Evolutionary conservation across 163 green algal genomes (phyloP), one percentile per base, ranked within the genome.

Genomic region (Prototheca cutis): DNA sequence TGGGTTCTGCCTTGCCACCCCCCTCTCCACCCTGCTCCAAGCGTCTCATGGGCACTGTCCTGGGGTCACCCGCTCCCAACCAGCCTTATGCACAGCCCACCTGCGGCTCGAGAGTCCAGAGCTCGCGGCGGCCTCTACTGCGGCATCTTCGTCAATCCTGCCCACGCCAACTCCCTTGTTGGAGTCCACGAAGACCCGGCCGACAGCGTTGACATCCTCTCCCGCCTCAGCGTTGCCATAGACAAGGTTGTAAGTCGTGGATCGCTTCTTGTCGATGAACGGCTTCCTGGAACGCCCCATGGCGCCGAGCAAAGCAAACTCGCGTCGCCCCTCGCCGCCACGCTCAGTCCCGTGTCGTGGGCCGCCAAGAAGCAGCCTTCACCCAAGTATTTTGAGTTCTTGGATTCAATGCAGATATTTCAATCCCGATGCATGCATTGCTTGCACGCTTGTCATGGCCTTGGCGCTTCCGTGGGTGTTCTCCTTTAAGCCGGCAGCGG

Each of bases 241-340:
- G 4, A 95, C 71, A 1, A 96, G 70, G 18, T 53, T 81, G 70
- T 89, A 96, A 2, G 89, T 94, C 0, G 63, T 78, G 0, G 89
- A 63, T 4, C 71, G 74, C 48, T 86, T 90, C 70, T 95, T 96
- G 72, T 97, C 79, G 28, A 97, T 92, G 56, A 94, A 97, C 0
- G 80, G 51, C 59, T 80, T 91, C 40, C 77, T 84, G 60, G 86
- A 87, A 4, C 74, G 10, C 10, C 42, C 42, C 42, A 51, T 51
- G 42, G 10, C 25, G 42, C 18, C 10, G 13, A 8, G 10, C 42
- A n/a, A n/a, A n/a, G n/a, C n/a, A n/a, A n/a, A n/a, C n/a, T n/a
- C n/a, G n/a, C n/a, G n/a, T n/a, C n/a, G n/a, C n/a, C n/a, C n/a
- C n/a, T n/a, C n/a, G n/a, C n/a, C n/a, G n/a, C n/a, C n/a, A n/a